Conservation (phyloP, 2,329 filamentous ascomycete genomes). For the Alternaria gaisen region DNA sequence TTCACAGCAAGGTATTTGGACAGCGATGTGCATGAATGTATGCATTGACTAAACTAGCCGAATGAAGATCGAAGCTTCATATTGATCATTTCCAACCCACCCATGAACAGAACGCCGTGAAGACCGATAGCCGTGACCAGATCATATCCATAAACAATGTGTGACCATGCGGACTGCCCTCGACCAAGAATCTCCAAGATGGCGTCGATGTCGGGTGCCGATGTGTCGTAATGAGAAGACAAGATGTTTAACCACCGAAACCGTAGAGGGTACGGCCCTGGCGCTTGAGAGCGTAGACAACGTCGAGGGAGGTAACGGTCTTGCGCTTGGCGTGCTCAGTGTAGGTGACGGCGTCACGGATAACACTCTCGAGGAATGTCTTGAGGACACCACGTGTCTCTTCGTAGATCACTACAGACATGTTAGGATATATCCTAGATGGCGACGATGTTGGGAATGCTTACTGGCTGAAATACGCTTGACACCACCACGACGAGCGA, state of each 20-base stretch:
- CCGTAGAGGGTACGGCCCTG: slow-evolving; percentile 80
- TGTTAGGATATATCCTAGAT: slow-evolving; percentile 34
- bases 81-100: slow-evolving; percentile 39
- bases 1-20: not conserved
- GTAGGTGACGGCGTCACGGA: slow-evolving; percentile 80
- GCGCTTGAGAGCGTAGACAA: slow-evolving; percentile 70
- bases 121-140: slow-evolving; percentile 40
- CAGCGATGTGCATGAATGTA: slow-evolving; percentile 14
- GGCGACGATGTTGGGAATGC: slow-evolving; percentile 23
- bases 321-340: slow-evolving; percentile 84
- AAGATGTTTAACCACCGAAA: slow-evolving; percentile 78
- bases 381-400: slow-evolving; percentile 80
- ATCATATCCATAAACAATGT: slow-evolving; percentile 39
- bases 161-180: slow-evolving; percentile 29
- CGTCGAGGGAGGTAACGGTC: slow-evolving; percentile 75
- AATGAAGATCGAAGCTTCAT: slow-evolving; percentile 29
- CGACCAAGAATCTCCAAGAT: slow-evolving; percentile 21
- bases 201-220: slow-evolving; percentile 17
- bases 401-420: slow-evolving; percentile 73
- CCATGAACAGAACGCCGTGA: slow-evolving; percentile 43
- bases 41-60: slow-evolving; percentile 42
- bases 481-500: slow-evolving; percentile 63
- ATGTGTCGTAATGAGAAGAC: slow-evolving; percentile 26
- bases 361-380: slow-evolving; percentile 80
- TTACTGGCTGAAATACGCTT: slow-evolving; percentile 63